These are phyloP conservation scores for Pseudonitzschia pungens DNA, from an alignment of 108 stramenopile species.

Conservation along the genomic window DNA sequence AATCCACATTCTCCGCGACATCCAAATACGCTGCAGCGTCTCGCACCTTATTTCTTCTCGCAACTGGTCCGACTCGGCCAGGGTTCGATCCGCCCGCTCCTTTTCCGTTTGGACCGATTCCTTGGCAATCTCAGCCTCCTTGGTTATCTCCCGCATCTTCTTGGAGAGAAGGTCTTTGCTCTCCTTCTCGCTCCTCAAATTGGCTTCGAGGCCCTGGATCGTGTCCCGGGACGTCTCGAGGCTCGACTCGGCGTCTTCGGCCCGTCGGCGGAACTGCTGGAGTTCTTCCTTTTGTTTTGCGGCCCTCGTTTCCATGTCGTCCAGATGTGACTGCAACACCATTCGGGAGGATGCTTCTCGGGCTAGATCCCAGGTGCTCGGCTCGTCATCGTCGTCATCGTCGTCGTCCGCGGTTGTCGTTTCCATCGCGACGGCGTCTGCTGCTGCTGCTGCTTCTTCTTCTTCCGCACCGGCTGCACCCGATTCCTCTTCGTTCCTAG, in stretches of 20 bases:
- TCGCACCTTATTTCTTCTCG: constrained; percentile 76
- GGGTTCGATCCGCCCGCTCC: constrained; percentile 50
- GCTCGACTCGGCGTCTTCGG: constrained; percentile 5
- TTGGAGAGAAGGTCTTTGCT: constrained; percentile 3
- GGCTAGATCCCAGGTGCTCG: constrained; percentile 25
- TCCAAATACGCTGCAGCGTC: too few species aligned
- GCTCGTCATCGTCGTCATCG: too few species aligned
- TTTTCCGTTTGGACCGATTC: constrained; percentile 11
- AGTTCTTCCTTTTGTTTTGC: constrained; percentile 29
- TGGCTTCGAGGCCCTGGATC: background rate
- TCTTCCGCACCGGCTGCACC: background rate
- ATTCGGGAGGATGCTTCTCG: constrained; percentile 23
- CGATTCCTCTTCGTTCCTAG: background rate
- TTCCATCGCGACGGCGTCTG: background rate
- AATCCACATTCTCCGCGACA: too few species aligned
- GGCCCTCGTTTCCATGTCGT: constrained; percentile 25
- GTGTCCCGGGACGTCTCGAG: background rate
- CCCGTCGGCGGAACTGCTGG: background rate
- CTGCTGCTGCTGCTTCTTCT: too few species aligned
- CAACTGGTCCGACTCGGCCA: constrained; percentile 59
- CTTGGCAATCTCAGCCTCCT: background rate
- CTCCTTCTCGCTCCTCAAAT: background rate
- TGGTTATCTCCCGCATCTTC: background rate
- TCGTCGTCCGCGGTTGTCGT: background rate
- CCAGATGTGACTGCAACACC: constrained; percentile 26